Evolutionary conservation across 805 yeast species (phyloP).

Genomic region (Pichia californica): DNA sequence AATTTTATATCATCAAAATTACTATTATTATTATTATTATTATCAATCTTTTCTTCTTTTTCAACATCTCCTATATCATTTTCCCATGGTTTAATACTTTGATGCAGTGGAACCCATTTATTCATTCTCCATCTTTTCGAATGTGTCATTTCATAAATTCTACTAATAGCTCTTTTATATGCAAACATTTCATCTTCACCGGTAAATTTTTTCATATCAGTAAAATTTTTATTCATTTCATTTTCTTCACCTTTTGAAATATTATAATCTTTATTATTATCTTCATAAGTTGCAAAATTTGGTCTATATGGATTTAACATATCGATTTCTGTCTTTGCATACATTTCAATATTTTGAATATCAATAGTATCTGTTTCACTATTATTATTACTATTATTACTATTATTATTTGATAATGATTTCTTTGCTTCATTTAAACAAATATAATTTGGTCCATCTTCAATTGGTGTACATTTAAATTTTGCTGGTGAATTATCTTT

Average conservation of each 20-base stretch:
- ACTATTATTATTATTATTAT: too few relatives aligned
- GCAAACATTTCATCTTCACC: constrained; percentile 78
- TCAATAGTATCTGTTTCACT: constrained; percentile 3
- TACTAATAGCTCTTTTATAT: constrained; percentile 60
- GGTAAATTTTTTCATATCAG: constrained; percentile 50
- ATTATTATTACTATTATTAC: not conserved
- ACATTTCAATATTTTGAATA: constrained; percentile 61
- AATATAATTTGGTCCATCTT: constrained; percentile 10
- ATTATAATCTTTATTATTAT: constrained; percentile 32
- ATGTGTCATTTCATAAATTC: constrained; percentile 40
- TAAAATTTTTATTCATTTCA: constrained; percentile 34
- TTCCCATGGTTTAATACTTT: constrained; percentile 56
- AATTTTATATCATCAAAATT: not conserved
- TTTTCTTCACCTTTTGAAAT: constrained; percentile 15
- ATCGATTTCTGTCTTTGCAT: constrained; percentile 54
- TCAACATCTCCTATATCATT: not conserved
- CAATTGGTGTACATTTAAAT: constrained; percentile 15
- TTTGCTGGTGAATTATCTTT: constrained; percentile 2
- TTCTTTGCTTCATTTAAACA: constrained; percentile 7
- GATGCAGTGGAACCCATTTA: constrained; percentile 52
- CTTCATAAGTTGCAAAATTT: constrained; percentile 57
- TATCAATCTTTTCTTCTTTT: not conserved
- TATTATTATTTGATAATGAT: too few relatives aligned
- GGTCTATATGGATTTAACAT: constrained; percentile 63
- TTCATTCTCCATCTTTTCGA: constrained; percentile 40